Evolutionary conservation across 805 yeast genomes (phyloP).

Genomic region (Pichia membranifaciens): DNA sequence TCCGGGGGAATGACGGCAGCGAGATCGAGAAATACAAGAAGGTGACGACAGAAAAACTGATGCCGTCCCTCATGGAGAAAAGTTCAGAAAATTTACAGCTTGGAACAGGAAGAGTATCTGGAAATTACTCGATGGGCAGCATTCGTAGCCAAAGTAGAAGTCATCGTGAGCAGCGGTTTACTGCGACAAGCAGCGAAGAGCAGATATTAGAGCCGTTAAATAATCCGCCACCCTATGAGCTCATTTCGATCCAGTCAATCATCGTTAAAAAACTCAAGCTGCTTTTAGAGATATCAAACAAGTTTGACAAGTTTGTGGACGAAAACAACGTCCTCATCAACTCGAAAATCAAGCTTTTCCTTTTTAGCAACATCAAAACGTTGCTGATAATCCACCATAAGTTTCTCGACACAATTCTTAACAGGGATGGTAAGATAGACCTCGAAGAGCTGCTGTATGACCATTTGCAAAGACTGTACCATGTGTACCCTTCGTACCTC

Average conservation of each 20-base stretch:
- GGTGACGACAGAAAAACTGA: conserved; percentile 9
- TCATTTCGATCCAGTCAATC: conserved; percentile 7
- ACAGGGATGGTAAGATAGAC: conserved; percentile 8
- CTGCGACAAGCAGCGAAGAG: background rate
- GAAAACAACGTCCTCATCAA: conserved; percentile 18
- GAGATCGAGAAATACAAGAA: conserved; percentile 21
- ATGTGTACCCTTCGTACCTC: conserved; percentile 26
- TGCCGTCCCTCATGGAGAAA: conserved; percentile 7
- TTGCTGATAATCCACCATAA: conserved; percentile 13
- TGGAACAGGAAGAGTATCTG: conserved; percentile 8
- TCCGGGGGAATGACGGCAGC: conserved; percentile 31
- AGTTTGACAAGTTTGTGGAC: conserved; percentile 7
- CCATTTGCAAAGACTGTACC: conserved; percentile 19
- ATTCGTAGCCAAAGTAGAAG: background rate
- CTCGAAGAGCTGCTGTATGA: conserved; percentile 16
- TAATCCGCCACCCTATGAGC: conserved; percentile 10
- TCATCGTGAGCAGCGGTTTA: background rate
- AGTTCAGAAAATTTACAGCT: conserved; percentile 21
- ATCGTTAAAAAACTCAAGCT: conserved; percentile 8
- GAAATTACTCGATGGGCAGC: too few species aligned
- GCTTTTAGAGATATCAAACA: conserved; percentile 5
- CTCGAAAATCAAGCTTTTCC: conserved; percentile 17
- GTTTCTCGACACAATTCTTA: conserved; percentile 12
- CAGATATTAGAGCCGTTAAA: conserved; percentile 1
- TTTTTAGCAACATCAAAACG: conserved; percentile 19